Percentiles rank a stretch among this genome's conserved stretches.
phyloP scores from a whole-genome alignment of 192 early-diverging fungal genomes.

The Coemansia sp. region DNA sequence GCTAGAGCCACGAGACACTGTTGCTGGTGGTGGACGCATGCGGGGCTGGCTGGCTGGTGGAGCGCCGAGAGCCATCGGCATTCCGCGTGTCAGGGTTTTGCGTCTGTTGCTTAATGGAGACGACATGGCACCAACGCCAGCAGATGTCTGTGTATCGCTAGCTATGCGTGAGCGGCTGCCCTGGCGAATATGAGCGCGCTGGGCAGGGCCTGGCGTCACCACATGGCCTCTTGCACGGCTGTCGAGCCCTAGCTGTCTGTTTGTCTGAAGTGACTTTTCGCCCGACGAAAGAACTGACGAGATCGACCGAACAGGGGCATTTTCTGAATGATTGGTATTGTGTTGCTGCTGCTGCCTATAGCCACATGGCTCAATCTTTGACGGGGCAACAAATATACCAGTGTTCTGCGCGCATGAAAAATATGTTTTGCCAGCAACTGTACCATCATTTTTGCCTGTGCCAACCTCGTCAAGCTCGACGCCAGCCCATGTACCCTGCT shows the following conservation, averaged over 20 bases:
- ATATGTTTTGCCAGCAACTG: conserved; percentile 66
- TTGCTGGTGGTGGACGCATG: conserved; percentile 26
- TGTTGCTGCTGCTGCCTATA: neutral
- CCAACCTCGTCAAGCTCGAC: conserved; percentile 72
- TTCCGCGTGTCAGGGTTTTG: conserved; percentile 33
- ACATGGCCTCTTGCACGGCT: neutral
- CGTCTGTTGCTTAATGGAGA: conserved; percentile 26
- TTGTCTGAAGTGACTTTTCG: neutral
- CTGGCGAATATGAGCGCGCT: neutral
- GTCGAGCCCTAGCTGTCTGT: neutral
- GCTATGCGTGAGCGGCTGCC: conserved; percentile 20
- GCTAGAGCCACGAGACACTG: conserved; percentile 27
- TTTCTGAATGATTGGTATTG: neutral
- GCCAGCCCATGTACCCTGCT: conserved; percentile 78
- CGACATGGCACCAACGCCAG: conserved; percentile 7
- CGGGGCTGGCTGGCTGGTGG: neutral
- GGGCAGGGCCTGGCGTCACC: neutral
- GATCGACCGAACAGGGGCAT: conserved; percentile 3
- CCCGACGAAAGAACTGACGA: conserved; percentile 13
- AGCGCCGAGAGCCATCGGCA: neutral
- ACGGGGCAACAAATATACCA: conserved; percentile 72
- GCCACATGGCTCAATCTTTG: conserved; percentile 51
- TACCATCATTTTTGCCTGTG: conserved; percentile 78
- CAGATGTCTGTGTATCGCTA: conserved; percentile 18
- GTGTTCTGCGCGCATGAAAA: conserved; percentile 68